These are phyloP conservation scores for Penicillium ucsense DNA, from an alignment of 495 filamentous ascomycete species.

Conservation along the genomic window DNA sequence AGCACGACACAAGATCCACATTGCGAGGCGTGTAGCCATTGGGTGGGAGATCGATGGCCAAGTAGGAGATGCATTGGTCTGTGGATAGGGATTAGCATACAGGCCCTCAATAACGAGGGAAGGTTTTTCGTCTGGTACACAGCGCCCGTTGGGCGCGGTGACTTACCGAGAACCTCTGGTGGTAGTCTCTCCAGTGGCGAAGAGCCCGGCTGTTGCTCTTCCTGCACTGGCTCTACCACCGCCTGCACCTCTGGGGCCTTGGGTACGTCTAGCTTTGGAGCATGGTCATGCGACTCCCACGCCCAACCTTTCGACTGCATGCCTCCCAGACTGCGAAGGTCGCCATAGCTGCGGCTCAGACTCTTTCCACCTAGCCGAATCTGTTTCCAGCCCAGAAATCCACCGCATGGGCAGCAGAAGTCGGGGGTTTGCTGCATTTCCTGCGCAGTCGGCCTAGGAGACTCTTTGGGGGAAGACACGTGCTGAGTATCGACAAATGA, in stretches of 20 bases:
- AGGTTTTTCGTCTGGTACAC: conserved; percentile 8
- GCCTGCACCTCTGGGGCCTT: conserved; percentile 10
- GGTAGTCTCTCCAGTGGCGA: conserved; percentile 58
- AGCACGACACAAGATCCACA: conserved; percentile 67
- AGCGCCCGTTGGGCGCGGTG: conserved; percentile 1
- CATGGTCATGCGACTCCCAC: conserved; percentile 35
- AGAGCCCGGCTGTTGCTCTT: conserved; percentile 20
- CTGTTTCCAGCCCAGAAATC: conserved; percentile 64
- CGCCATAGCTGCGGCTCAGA: conserved; percentile 63
- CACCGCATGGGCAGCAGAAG: conserved; percentile 63
- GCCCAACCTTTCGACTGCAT: conserved; percentile 43
- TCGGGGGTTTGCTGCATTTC: conserved; percentile 40
- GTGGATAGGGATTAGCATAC: not conserved
- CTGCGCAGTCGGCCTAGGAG: conserved; percentile 28
- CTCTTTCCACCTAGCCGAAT: conserved; percentile 55
- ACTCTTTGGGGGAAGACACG: conserved; percentile 42
- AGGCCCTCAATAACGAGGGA: conserved; percentile 1
- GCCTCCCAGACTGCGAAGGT: conserved; percentile 47
- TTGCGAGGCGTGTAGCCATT: conserved; percentile 73
- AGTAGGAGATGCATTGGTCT: conserved; percentile 69
- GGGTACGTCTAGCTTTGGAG: conserved; percentile 13
- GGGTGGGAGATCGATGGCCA: conserved; percentile 67
- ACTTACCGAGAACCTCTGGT: conserved; percentile 64
- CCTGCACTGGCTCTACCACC: conserved; percentile 17
- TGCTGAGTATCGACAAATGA: conserved; percentile 60